Evolutionary conservation across 2,329 filamentous ascomycete genomes (phyloP), one percentile per base, ranked within the genome.

Genomic region (Pseudogymnoascus sp.): DNA sequence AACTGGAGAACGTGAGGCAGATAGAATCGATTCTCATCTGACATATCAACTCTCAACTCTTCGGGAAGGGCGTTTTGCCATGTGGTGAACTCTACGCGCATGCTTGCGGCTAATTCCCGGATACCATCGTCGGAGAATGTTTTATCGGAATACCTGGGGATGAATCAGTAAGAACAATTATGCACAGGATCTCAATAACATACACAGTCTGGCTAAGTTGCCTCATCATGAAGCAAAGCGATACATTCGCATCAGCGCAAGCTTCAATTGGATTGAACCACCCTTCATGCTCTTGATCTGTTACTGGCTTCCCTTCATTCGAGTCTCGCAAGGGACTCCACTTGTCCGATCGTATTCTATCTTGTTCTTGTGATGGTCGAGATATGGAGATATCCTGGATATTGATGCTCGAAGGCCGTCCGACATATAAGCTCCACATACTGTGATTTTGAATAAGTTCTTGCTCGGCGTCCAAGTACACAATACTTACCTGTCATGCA

Each of bases 361-460:
- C 37, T 1, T 38, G 58, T 59, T 59, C 38, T 20, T 59, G 34
- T 16, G 57, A 16, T 16, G 60, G 60, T 34, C 60, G 25, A 9
- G 60, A 41, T 59, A 62, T 62, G n/a, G 35, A 43, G 57, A 62
- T 50, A 59, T 62, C 60, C 14, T 38, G 35, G 20, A 59, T 41
- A 34, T 30, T 62, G 37, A 62, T 62, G 38, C 57, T 58, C 11
- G 54, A 62, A n/a, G 60, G 57, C 9, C 60, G 60, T 38, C 60
- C 60, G 18, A 62, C 60, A 41, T 62, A 62, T 20, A 59, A 47
- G 39, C 60, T 62, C 60, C 60, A 62, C 60, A 62, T 62, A 41
- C 60, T 62, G 25, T 35, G 14, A 20, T 58, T 22, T 39, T 39
- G 14, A 61, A 35, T 39, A 22, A 28, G 39, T 12, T 38, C 34